Conservation (phyloP, 1,139 yeast species). For the Petasospora rhodanensis region DNA sequence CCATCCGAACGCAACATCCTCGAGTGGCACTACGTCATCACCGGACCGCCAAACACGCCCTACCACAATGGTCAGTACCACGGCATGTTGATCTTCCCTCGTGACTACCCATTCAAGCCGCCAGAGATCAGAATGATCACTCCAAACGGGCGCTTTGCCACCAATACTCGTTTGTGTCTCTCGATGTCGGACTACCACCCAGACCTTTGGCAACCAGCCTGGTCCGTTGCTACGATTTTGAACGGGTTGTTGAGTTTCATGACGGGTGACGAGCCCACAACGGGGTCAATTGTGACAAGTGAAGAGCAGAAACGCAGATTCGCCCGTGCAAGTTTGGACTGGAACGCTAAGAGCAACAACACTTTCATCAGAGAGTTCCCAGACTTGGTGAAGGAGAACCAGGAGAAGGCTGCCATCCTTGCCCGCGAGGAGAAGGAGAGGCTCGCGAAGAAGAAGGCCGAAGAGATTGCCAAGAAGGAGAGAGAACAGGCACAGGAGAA, state of each 20-base stretch:
- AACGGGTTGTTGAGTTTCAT: slow-evolving; percentile 84
- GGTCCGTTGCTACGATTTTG: slow-evolving; percentile 86
- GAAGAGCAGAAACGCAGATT: slow-evolving; percentile 38
- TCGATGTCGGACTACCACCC: slow-evolving; percentile 94
- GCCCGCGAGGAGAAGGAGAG: slow-evolving; percentile 12
- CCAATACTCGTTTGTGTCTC: slow-evolving; percentile 75
- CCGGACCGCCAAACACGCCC: slow-evolving; percentile 85
- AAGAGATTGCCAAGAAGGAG: slow-evolving; percentile 4
- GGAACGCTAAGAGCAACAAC: slow-evolving; percentile 49
- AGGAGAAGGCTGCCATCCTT: no score
- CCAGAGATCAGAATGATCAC: slow-evolving; percentile 89
- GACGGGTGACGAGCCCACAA: slow-evolving; percentile 57
- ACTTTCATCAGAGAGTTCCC: slow-evolving; percentile 65
- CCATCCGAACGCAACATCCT: slow-evolving; percentile 78
- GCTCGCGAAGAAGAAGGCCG: slow-evolving; percentile 11
- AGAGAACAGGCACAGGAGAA: not conserved
- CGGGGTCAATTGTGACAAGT: slow-evolving; percentile 57
- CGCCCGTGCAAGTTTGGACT: slow-evolving; percentile 54
- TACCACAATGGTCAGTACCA: slow-evolving; percentile 86
- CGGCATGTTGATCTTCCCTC: slow-evolving; percentile 78
- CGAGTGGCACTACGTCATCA: slow-evolving; percentile 45
- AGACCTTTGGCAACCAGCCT: slow-evolving; percentile 91
- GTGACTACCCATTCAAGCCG: slow-evolving; percentile 88
- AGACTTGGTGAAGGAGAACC: slow-evolving; percentile 53
- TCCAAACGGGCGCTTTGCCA: slow-evolving; percentile 76